Conservation (phyloP, 345 rosid genomes). For the Iberis pinnata region DNA sequence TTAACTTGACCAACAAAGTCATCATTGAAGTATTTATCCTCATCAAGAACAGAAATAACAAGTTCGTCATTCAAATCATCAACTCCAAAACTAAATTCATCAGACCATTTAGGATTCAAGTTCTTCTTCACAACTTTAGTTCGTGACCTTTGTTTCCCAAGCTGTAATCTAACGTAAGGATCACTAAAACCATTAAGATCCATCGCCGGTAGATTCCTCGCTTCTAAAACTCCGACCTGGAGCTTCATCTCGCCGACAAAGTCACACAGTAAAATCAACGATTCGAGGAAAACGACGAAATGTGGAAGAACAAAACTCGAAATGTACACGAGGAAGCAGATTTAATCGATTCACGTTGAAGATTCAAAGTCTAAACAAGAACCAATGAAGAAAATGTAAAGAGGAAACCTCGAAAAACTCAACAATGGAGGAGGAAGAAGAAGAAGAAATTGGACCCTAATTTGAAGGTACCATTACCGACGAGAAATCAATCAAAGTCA, state of each 20-base stretch:
- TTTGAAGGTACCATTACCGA: too few species aligned
- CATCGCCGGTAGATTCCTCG: slow-evolving; percentile 78
- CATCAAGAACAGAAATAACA: slow-evolving; percentile 66
- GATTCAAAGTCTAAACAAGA: too few species aligned
- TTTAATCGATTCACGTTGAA: too few species aligned
- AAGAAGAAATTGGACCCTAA: slow-evolving; percentile 24
- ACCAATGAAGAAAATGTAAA: too few species aligned
- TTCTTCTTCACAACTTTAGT: slow-evolving; percentile 84
- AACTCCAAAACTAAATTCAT: slow-evolving; percentile 82
- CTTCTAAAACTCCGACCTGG: slow-evolving; percentile 65
- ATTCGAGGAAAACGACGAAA: background rate
- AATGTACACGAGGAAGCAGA: too few species aligned
- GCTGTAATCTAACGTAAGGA: slow-evolving; percentile 76
- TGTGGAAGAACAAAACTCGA: background rate
- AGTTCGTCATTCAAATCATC: slow-evolving; percentile 90
- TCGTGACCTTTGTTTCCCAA: slow-evolving; percentile 63
- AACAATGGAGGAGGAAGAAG: too few species aligned
- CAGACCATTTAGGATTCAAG: slow-evolving; percentile 87
- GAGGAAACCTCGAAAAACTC: too few species aligned
- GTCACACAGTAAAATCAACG: background rate
- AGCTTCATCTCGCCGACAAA: slow-evolving; percentile 53
- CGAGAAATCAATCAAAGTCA: slow-evolving; percentile 24
- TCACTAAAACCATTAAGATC: slow-evolving; percentile 88
- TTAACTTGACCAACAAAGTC: slow-evolving; percentile 73
- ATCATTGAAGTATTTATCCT: slow-evolving; percentile 81